Percentiles rank a stretch among this genome's conserved stretches.
These are phyloP conservation scores for Cryptomeria japonica DNA, from an alignment of 75 land plant species.

Conservation along the genomic window DNA sequence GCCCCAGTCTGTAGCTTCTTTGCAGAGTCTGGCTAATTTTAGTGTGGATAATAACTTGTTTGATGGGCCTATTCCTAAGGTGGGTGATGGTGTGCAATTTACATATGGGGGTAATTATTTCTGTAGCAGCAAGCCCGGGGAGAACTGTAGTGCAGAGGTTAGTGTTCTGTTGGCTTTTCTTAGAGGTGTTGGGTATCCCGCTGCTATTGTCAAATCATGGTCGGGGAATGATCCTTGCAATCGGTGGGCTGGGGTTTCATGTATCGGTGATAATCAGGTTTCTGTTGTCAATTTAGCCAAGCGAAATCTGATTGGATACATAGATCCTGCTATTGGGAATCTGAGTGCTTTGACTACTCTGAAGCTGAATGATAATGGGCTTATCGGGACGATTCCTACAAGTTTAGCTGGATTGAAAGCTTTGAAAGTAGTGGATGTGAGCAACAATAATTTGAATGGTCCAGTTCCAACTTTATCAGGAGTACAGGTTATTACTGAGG, in stretches of 20 bases:
- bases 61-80: slow-evolving; percentile 62
- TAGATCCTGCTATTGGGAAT: slow-evolving; percentile 66
- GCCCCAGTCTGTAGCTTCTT: slow-evolving; percentile 34
- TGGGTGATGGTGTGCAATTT: slow-evolving; percentile 13
- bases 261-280: slow-evolving; percentile 30
- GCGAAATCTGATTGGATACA: slow-evolving; percentile 43
- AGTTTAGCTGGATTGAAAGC: neutral
- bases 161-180: slow-evolving; percentile 53
- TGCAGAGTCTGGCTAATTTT: slow-evolving; percentile 30
- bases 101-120: slow-evolving; percentile 33
- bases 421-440: slow-evolving; percentile 64
- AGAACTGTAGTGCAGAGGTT: slow-evolving; percentile 56
- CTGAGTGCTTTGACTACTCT: slow-evolving; percentile 47
- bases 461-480: slow-evolving; percentile 42
- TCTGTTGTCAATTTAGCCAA: slow-evolving; percentile 42
- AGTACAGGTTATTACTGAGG: slow-evolving; percentile 39
- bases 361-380: slow-evolving; percentile 48
- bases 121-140: slow-evolving; percentile 40
- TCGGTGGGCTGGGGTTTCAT: slow-evolving; percentile 57
- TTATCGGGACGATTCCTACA: slow-evolving; percentile 62
- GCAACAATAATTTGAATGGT: slow-evolving; percentile 73
- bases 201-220: slow-evolving; percentile 55
- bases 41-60: slow-evolving; percentile 55
- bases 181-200: slow-evolving; percentile 57
- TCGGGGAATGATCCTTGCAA: slow-evolving; percentile 77